Evolutionary conservation across 257 asterid genomes (phyloP).

Genomic region (Fraxinus cuspidata): DNA sequence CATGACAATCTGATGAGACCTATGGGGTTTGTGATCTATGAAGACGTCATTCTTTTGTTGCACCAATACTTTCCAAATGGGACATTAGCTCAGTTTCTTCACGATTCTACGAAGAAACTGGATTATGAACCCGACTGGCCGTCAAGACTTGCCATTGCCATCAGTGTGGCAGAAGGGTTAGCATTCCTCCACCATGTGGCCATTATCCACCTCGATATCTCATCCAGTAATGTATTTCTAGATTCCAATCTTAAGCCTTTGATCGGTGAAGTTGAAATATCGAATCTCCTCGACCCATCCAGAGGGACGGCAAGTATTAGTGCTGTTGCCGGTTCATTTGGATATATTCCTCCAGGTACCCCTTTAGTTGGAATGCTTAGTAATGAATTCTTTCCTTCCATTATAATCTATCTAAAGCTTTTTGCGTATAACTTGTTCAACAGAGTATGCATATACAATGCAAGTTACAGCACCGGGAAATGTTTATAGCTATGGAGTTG

Average conservation of each 20-base stretch:
- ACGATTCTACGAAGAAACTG: constrained; percentile 43
- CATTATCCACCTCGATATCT: constrained; percentile 87
- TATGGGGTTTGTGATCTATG: constrained; percentile 77
- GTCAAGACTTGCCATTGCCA: constrained; percentile 72
- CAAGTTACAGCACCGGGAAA: constrained; percentile 99
- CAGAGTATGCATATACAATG: constrained; percentile 98
- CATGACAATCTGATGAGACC: constrained; percentile 83
- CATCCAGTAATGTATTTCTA: constrained; percentile 80
- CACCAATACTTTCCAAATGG: constrained; percentile 67
- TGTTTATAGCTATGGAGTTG: constrained; percentile 94
- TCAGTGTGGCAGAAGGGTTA: constrained; percentile 91
- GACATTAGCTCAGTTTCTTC: constrained; percentile 74
- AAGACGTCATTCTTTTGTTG: constrained; percentile 69
- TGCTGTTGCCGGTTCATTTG: constrained; percentile 98
- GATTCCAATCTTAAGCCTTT: constrained; percentile 74
- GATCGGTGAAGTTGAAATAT: constrained; percentile 90
- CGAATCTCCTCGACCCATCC: constrained; percentile 91
- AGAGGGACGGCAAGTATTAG: constrained; percentile 97
- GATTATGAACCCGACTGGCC: constrained; percentile 86
- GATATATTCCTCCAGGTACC: constrained; percentile 98
- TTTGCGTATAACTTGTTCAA: constrained; percentile 13
- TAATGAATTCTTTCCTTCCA: background rate
- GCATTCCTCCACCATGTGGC: constrained; percentile 89
- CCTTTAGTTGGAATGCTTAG: background rate
- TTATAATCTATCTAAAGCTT: constrained; percentile 7